Percentiles rank a stretch among this genome's conserved stretches.
These are phyloP conservation scores for Microcyclospora pomicola DNA, from an alignment of 2,329 filamentous ascomycete species.

Conservation along the genomic window DNA sequence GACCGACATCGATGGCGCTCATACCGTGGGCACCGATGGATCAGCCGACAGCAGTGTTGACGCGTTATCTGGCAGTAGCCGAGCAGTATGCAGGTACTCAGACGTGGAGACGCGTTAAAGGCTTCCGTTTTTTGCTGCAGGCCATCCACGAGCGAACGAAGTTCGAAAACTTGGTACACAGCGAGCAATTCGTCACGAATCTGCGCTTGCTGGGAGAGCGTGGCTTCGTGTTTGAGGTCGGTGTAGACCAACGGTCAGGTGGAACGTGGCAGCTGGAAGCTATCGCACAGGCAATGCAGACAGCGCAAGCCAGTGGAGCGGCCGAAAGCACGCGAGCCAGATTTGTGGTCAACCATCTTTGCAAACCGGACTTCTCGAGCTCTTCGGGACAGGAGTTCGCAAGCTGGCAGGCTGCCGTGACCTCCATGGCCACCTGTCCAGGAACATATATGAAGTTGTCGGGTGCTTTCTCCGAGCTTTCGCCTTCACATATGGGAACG, in stretches of 20 bases:
- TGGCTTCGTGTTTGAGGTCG: conserved; percentile 63
- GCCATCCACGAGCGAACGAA: conserved; percentile 23
- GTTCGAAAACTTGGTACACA: conserved; percentile 23
- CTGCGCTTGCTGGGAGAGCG: conserved; percentile 45
- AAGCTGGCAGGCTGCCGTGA: conserved; percentile 57
- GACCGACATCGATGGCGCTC: conserved; percentile 45
- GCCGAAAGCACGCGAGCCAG: conserved; percentile 44
- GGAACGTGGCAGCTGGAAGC: conserved; percentile 46
- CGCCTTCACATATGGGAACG: conserved; percentile 30
- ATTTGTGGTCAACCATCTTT: conserved; percentile 75
- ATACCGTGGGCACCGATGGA: conserved; percentile 80
- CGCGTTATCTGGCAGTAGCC: conserved; percentile 50
- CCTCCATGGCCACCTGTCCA: conserved; percentile 48
- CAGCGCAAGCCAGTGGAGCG: conserved; percentile 46
- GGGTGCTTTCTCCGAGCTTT: conserved; percentile 70
- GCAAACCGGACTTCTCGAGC: conserved; percentile 57
- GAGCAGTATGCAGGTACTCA: conserved; percentile 45
- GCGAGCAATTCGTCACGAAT: conserved; percentile 31
- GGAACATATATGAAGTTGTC: conserved; percentile 85
- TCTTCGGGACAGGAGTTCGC: conserved; percentile 39
- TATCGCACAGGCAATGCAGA: conserved; percentile 23
- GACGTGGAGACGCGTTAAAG: conserved; percentile 55
- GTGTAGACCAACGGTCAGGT: conserved; percentile 65
- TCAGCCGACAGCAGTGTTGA: conserved; percentile 45
- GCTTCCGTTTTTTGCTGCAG: conserved; percentile 73